A percentile compares a stretch with the other conserved stretches of the same genome.
Evolutionary conservation across 225 moss, liverwort and hornwort genomes (phyloP).

Genomic region (Neckera pumila): DNA sequence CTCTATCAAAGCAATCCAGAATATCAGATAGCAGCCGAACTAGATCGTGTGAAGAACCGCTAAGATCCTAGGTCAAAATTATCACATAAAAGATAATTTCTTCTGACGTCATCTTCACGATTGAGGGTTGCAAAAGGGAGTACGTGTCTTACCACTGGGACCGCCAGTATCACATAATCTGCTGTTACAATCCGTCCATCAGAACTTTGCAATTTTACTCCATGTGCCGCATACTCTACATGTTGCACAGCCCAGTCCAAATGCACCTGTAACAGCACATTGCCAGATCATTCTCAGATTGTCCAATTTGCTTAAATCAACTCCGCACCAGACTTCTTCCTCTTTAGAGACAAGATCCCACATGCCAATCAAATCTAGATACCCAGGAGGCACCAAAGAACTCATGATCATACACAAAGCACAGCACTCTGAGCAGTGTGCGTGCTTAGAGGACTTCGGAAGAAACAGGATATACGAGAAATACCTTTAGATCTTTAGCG

Average conservation of each 20-base stretch:
- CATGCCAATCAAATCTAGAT: not conserved
- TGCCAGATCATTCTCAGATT: not conserved
- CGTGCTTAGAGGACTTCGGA: not conserved
- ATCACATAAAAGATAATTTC: too few species aligned
- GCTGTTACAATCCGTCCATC: conserved; percentile 46
- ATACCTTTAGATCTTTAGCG: conserved; percentile 53
- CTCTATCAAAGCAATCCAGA: conserved; percentile 28
- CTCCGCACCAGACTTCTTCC: not conserved
- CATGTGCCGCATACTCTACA: conserved; percentile 33
- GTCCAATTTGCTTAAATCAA: not conserved
- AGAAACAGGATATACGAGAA: not conserved
- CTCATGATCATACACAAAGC: not conserved
- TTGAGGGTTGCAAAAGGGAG: not conserved
- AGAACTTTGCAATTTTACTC: conserved; percentile 37
- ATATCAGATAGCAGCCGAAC: not conserved
- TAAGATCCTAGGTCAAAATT: too few species aligned
- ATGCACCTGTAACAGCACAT: conserved; percentile 28
- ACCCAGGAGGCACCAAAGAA: not conserved
- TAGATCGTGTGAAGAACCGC: not conserved
- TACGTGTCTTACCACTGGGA: conserved; percentile 57
- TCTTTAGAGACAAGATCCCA: not conserved
- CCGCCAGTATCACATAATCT: conserved; percentile 48
- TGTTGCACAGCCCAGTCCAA: conserved; percentile 55
- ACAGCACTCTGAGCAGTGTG: not conserved
- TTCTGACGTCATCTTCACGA: not conserved